A percentile compares a stretch with the other conserved stretches of the same genome.
phyloP scores from a whole-genome alignment of 164 flowering plant species.

The Sextonia rubra region DNA sequence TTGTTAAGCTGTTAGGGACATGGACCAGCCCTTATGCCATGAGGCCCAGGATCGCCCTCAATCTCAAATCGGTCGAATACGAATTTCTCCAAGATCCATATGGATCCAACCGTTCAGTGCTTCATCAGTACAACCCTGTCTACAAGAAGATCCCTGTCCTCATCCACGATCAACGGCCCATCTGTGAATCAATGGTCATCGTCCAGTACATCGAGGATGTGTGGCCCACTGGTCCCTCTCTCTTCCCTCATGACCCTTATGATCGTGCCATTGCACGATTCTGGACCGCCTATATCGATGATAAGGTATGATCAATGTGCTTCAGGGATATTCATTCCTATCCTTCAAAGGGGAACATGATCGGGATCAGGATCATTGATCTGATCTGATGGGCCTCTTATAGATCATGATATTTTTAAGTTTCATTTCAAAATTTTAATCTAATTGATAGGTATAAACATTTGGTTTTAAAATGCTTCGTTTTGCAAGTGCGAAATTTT shows the following conservation, averaged over 20 bases:
- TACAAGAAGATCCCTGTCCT: constrained; percentile 38
- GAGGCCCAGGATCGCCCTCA: constrained; percentile 46
- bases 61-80: constrained; percentile 43
- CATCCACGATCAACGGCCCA: constrained; percentile 43
- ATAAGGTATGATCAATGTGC: constrained; percentile 35
- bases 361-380: too few species aligned
- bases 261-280: constrained; percentile 63
- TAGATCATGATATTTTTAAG: too few species aligned
- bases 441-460: too few species aligned
- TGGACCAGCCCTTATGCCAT: constrained; percentile 59
- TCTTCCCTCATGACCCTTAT: constrained; percentile 61
- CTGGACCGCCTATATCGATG: constrained; percentile 69
- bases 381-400: too few species aligned
- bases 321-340: too few species aligned
- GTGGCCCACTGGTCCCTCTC: constrained; percentile 50
- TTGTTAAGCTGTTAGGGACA: constrained; percentile 48
- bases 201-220: constrained; percentile 64
- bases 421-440: too few species aligned
- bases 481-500: too few species aligned
- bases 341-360: too few species aligned
- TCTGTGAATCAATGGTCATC: constrained; percentile 58
- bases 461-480: too few species aligned
- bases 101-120: constrained; percentile 43
- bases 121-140: constrained; percentile 57
- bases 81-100: constrained; percentile 35